Evolutionary conservation across 73 alveolate genomes (phyloP).

Genomic region (Tetrahymena malaccensis): DNA sequence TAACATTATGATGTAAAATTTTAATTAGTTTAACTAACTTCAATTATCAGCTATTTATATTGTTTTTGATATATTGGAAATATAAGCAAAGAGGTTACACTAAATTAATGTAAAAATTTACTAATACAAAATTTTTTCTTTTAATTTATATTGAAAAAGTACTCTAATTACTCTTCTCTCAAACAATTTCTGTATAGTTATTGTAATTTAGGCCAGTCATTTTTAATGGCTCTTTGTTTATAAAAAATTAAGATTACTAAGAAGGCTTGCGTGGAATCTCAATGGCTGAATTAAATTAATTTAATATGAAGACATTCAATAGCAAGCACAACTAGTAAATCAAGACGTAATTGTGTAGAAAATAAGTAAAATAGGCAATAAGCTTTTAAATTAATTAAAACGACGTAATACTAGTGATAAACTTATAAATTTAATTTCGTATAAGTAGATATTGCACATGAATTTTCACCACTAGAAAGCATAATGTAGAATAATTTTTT

Average conservation of each 20-base stretch:
- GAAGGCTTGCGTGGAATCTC: not conserved
- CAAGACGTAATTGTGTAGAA: not conserved
- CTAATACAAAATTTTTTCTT: too few species aligned
- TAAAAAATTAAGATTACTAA: not conserved
- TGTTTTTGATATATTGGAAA: not conserved
- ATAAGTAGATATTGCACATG: not conserved
- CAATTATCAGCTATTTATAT: too few species aligned
- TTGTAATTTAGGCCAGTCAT: not conserved
- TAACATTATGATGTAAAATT: too few species aligned
- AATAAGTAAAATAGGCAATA: not conserved
- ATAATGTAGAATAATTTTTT: too few species aligned
- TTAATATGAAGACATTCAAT: not conserved
- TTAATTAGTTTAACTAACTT: not conserved
- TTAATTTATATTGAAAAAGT: not conserved
- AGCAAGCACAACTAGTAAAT: not conserved
- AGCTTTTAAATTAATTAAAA: not conserved
- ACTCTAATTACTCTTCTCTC: not conserved
- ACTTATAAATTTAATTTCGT: too few species aligned
- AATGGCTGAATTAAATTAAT: not conserved
- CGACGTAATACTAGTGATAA: not conserved
- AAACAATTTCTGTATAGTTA: too few species aligned
- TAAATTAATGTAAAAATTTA: too few species aligned
- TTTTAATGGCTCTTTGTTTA: not conserved
- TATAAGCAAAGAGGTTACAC: not conserved
- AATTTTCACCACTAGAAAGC: not conserved